phyloP scores from a whole-genome alignment of 2,329 filamentous ascomycete species.

The Aulographum hederae region DNA sequence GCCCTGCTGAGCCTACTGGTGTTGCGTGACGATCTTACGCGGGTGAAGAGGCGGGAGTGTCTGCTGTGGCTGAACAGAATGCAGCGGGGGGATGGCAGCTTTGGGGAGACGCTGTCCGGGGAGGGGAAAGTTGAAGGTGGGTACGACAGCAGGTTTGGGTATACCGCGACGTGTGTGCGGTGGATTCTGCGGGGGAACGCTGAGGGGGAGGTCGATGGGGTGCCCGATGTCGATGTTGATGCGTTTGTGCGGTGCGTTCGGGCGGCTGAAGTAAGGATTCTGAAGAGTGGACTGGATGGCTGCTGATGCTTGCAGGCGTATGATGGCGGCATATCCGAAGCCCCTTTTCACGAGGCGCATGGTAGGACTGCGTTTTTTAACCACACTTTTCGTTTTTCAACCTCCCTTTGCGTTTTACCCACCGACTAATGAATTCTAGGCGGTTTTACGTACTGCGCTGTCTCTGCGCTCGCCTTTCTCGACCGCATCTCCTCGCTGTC shows the following conservation, averaged over 20 bases:
- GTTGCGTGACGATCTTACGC: conserved; percentile 38
- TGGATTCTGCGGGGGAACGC: conserved; percentile 58
- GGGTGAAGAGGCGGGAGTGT: conserved; percentile 49
- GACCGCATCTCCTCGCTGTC: conserved; percentile 30
- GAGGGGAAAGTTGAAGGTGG: conserved; percentile 51
- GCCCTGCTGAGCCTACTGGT: conserved; percentile 57
- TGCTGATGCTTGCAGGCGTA: conserved; percentile 38
- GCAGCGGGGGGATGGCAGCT: conserved; percentile 74
- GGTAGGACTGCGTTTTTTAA: conserved; percentile 29
- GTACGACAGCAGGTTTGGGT: conserved; percentile 73
- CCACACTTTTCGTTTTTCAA: conserved; percentile 1
- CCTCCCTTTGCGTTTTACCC: background rate
- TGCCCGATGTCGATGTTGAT: conserved; percentile 59
- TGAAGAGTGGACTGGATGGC: conserved; percentile 4
- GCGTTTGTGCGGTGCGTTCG: conserved; percentile 53
- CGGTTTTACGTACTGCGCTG: conserved; percentile 79
- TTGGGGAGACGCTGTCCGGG: conserved; percentile 61
- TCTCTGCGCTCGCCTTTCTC: conserved; percentile 62
- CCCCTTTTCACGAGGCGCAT: conserved; percentile 64
- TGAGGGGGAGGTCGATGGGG: conserved; percentile 33
- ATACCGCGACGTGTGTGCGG: conserved; percentile 62
- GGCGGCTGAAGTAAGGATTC: conserved; percentile 27
- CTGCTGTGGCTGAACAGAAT: conserved; percentile 56
- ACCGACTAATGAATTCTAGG: conserved; percentile 40
- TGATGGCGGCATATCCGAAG: conserved; percentile 70